Percentiles rank a stretch among this genome's conserved stretches.
These are phyloP conservation scores for Didymella arachidicola DNA, from an alignment of 2,329 filamentous ascomycete genomes.

Conservation along the genomic window DNA sequence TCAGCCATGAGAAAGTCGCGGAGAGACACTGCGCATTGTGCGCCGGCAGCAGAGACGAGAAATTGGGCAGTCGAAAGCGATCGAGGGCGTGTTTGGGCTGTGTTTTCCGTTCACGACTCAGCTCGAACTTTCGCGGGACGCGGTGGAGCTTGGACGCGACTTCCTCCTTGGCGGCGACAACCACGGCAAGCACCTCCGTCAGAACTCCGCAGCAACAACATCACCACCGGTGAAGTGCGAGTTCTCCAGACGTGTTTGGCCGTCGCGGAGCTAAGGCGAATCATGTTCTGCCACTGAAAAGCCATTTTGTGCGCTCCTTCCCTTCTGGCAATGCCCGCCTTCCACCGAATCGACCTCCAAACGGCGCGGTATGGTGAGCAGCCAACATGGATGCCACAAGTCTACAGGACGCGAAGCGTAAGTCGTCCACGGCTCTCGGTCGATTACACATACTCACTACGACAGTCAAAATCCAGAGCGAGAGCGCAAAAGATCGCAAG, in stretches of 20 bases:
- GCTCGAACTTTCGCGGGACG: conserved; percentile 38
- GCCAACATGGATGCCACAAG: conserved; percentile 42
- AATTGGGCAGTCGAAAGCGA: conserved; percentile 9
- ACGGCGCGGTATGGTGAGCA: conserved; percentile 17
- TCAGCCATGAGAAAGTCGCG: conserved; percentile 68
- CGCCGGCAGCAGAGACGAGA: conserved; percentile 23
- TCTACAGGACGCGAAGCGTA: conserved; percentile 49
- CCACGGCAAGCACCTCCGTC: conserved; percentile 25
- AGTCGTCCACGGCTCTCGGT: conserved; percentile 8
- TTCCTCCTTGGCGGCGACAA: conserved; percentile 22
- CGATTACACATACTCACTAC: conserved; percentile 18
- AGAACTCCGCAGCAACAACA: conserved; percentile 29
- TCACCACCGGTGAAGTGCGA: conserved; percentile 3
- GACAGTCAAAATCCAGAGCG: conserved; percentile 42
- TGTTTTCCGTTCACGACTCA: conserved; percentile 32
- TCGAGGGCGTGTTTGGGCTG: conserved; percentile 27
- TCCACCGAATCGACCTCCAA: conserved; percentile 9
- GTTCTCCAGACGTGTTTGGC: background rate
- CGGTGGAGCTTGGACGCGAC: conserved; percentile 39
- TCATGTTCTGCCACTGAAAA: conserved; percentile 1
- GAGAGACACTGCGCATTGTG: conserved; percentile 42
- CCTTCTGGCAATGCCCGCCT: conserved; percentile 22
- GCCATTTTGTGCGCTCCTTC: background rate
- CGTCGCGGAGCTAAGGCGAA: conserved; percentile 7
- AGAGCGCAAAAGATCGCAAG: conserved; percentile 53